phyloP scores from a whole-genome alignment of 495 filamentous ascomycete species.

The Thermochaetoides thermophila region DNA sequence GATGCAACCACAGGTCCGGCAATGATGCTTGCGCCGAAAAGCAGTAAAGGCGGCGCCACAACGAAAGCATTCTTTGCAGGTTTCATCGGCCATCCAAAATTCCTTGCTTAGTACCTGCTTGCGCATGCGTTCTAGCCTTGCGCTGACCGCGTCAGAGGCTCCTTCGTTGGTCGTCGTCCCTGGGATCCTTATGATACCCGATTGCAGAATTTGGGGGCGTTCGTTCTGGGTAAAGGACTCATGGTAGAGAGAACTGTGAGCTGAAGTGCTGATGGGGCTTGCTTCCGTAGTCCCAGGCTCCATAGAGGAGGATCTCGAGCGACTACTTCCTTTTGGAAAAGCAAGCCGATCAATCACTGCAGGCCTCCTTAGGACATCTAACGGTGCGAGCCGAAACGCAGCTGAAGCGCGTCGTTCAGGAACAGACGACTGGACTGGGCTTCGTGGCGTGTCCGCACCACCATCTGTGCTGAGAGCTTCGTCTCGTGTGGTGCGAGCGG shows the following conservation, averaged over 20 bases:
- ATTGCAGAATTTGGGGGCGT: conserved; percentile 26
- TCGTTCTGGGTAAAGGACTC: conserved; percentile 33
- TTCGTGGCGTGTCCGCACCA: conserved; percentile 25
- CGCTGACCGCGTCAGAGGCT: conserved; percentile 43
- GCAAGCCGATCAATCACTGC: conserved; percentile 39
- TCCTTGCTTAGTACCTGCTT: conserved; percentile 82
- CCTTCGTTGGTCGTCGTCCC: conserved; percentile 40
- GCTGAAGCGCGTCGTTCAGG: no score
- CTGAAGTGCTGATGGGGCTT: conserved; percentile 38
- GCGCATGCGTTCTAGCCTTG: conserved; percentile 50
- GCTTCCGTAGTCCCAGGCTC: conserved; percentile 37
- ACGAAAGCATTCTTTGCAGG: conserved; percentile 91
- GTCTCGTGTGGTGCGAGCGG: conserved; percentile 23
- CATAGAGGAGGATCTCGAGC: conserved; percentile 49
- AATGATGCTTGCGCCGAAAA: conserved; percentile 93
- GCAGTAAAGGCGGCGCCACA: conserved; percentile 84
- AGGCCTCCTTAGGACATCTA: conserved; percentile 22
- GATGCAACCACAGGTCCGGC: conserved; percentile 85
- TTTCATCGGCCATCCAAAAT: conserved; percentile 99
- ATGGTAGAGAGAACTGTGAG: conserved; percentile 38
- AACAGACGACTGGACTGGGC: conserved; percentile 24
- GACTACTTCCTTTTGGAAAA: conserved; percentile 31
- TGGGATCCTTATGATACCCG: conserved; percentile 33
- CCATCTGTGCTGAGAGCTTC: conserved; percentile 27
- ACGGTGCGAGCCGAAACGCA: no score